Evolutionary conservation across 208 protist species (phyloP).

Genomic region (Trypanosoma brucei): DNA sequence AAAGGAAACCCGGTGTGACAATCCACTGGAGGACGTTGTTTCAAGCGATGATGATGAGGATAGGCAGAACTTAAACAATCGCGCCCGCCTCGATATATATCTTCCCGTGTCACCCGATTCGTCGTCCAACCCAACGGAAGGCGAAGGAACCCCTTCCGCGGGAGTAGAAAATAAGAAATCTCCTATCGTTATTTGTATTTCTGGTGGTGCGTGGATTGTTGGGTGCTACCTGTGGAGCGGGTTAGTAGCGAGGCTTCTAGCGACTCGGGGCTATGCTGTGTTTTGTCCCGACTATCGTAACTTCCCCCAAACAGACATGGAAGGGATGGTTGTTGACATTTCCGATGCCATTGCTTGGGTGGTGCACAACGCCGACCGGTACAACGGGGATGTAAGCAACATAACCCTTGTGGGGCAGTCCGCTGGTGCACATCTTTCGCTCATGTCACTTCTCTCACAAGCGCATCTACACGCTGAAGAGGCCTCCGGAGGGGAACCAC

Average conservation of each 20-base stretch:
- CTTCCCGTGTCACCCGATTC: conserved; percentile 65
- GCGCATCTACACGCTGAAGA: conserved; percentile 64
- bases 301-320: conserved; percentile 88
- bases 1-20: not conserved
- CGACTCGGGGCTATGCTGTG: conserved; percentile 75
- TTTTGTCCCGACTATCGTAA: conserved; percentile 92
- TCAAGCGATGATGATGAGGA: conserved; percentile 72
- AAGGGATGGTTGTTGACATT: conserved; percentile 86
- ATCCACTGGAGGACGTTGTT: conserved; percentile 17
- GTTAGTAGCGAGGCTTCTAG: conserved; percentile 72
- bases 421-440: conserved; percentile 79
- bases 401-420: conserved; percentile 80
- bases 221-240: conserved; percentile 76
- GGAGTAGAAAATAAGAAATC: conserved; percentile 51
- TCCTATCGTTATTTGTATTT: conserved; percentile 70
- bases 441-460: conserved; percentile 85
- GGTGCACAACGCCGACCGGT: conserved; percentile 77
- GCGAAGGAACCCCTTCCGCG: conserved; percentile 46
- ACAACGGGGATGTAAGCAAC: conserved; percentile 77
- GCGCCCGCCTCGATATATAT: conserved; percentile 79
- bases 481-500: conserved; percentile 21
- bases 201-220: conserved; percentile 84
- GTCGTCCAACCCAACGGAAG: conserved; percentile 65
- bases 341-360: conserved; percentile 85
- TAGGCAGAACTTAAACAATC: conserved; percentile 72